phyloP scores from a whole-genome alignment of 2,329 filamentous ascomycete species.

The Aspergillus sp. region DNA sequence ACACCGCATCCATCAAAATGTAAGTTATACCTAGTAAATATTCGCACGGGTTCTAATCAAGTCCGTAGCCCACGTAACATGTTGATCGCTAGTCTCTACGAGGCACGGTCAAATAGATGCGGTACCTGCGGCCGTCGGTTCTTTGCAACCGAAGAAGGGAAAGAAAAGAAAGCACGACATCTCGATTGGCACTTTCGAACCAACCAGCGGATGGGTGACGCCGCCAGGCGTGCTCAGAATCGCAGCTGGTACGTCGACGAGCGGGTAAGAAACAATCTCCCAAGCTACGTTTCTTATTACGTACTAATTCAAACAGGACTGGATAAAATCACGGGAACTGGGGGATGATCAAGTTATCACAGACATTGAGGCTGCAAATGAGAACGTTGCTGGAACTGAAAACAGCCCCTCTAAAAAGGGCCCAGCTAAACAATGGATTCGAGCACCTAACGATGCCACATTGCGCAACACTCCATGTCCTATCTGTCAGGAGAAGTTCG shows the following conservation, averaged over 20 bases:
- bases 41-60: neutral
- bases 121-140: constrained; percentile 91
- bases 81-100: constrained; percentile 72
- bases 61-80: constrained; percentile 66
- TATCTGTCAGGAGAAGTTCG: constrained; percentile 94
- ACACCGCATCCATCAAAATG: constrained; percentile 70
- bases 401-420: constrained; percentile 52
- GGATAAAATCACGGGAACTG: constrained; percentile 80
- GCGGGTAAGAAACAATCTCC: constrained; percentile 56
- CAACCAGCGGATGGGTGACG: constrained; percentile 83
- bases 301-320: constrained; percentile 61
- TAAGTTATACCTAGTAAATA: constrained; percentile 45
- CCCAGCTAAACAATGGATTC: constrained; percentile 69
- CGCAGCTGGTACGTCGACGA: constrained; percentile 95
- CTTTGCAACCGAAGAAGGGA: constrained; percentile 71
- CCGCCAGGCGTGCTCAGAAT: constrained; percentile 81
- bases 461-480: constrained; percentile 78
- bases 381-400: constrained; percentile 37
- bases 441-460: constrained; percentile 75
- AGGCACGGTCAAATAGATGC: constrained; percentile 80
- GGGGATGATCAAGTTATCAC: constrained; percentile 62
- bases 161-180: constrained; percentile 82
- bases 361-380: constrained; percentile 40
- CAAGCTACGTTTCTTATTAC: neutral
- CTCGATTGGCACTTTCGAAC: constrained; percentile 99